These are phyloP conservation scores for Lodderomyces theae DNA, from an alignment of 1,139 yeast genomes.

Conservation along the genomic window DNA sequence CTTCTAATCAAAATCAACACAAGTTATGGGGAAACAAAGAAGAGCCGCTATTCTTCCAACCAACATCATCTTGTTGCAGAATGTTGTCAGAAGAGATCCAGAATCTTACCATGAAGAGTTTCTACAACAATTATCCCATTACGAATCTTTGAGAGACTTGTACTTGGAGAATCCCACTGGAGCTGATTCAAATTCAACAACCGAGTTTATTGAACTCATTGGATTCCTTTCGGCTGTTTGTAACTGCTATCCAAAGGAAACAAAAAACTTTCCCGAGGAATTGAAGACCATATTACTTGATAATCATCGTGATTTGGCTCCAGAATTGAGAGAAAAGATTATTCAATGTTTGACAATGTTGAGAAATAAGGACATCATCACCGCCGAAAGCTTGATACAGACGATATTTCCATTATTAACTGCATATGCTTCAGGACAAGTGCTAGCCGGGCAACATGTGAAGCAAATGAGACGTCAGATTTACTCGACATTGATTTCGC, in stretches of 20 bases:
- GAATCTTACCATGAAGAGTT: constrained; percentile 92
- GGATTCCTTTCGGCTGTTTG: constrained; percentile 94
- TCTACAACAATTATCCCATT: constrained; percentile 86
- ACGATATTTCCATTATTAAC: constrained; percentile 82
- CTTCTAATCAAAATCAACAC: not conserved
- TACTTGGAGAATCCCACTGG: constrained; percentile 65
- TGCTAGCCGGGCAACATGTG: constrained; percentile 67
- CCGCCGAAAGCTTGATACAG: constrained; percentile 77
- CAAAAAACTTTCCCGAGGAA: constrained; percentile 80
- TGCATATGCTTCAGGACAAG: constrained; percentile 43
- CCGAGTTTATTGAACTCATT: constrained; percentile 77
- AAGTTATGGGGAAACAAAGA: constrained; percentile 75
- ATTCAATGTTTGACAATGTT: constrained; percentile 87
- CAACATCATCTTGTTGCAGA: constrained; percentile 86
- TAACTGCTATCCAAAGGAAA: constrained; percentile 84
- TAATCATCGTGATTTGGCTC: constrained; percentile 79
- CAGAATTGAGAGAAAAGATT: constrained; percentile 85
- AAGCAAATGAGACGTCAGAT: constrained; percentile 81
- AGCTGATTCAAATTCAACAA: constrained; percentile 60
- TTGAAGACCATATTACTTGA: constrained; percentile 62
- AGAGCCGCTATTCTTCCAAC: constrained; percentile 92
- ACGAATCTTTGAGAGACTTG: constrained; percentile 84
- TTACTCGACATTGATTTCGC: constrained; percentile 71
- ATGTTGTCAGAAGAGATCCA: constrained; percentile 90
- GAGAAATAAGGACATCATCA: constrained; percentile 79